Conservation (phyloP, 495 filamentous ascomycete genomes). For the Xylaria bambusicola region DNA sequence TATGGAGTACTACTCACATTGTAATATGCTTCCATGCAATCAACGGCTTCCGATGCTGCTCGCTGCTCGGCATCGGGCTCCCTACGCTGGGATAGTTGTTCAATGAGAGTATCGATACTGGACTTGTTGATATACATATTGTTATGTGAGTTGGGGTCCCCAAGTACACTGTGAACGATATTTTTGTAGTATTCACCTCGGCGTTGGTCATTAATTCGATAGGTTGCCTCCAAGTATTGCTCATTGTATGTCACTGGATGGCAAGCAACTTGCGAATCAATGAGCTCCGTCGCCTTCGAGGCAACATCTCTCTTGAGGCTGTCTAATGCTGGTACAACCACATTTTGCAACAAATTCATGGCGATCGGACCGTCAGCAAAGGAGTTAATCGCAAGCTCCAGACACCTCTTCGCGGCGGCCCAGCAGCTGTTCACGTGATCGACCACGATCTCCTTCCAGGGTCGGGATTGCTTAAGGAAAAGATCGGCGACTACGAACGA, state of each 20-base stretch:
- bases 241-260: slow-evolving; percentile 23
- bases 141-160: background rate
- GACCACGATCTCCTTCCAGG: slow-evolving; percentile 47
- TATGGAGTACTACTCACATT: slow-evolving; percentile 32
- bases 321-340: slow-evolving; percentile 37
- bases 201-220: slow-evolving; percentile 7
- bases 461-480: slow-evolving; percentile 50
- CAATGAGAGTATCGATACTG: slow-evolving; percentile 29
- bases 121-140: background rate
- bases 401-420: slow-evolving; percentile 37
- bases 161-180: slow-evolving; percentile 31
- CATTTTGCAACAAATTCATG: slow-evolving; percentile 30
- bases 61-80: slow-evolving; percentile 42
- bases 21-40: slow-evolving; percentile 54
- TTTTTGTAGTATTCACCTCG: slow-evolving; percentile 22
- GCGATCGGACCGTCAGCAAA: slow-evolving; percentile 24
- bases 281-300: slow-evolving; percentile 10
- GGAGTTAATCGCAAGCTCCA: slow-evolving; percentile 32
- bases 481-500: slow-evolving; percentile 52
- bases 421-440: slow-evolving; percentile 39
- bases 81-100: slow-evolving; percentile 18
- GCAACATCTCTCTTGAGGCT: background rate
- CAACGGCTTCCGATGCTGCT: slow-evolving; percentile 46
- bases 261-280: slow-evolving; percentile 27
- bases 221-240: slow-evolving; percentile 8